Evolutionary conservation across 371 early-diverging fungal genomes (phyloP).

Genomic region (Mucor mucedo): DNA sequence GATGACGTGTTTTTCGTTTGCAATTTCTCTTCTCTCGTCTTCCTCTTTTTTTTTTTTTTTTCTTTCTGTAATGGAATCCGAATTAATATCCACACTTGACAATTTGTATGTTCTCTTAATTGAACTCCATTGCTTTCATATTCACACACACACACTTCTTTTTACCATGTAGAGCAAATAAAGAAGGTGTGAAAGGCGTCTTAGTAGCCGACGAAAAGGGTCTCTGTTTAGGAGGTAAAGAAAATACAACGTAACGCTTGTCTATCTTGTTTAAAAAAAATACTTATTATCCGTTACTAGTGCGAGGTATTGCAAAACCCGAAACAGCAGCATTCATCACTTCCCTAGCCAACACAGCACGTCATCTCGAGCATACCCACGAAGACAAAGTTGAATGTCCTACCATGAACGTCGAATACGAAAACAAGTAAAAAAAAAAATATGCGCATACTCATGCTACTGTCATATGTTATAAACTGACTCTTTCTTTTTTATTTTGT

Average conservation of each 20-base stretch:
- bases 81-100: slow-evolving; percentile 37
- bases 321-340: slow-evolving; percentile 47
- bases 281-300: slow-evolving; percentile 16
- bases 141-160: not conserved
- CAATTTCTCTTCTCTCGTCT: not conserved
- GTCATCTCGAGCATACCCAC: slow-evolving; percentile 30
- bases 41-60: not conserved
- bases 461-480: no score
- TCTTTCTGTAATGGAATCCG: slow-evolving; percentile 30
- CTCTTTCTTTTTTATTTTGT: not conserved
- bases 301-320: slow-evolving; percentile 47
- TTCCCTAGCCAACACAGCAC: slow-evolving; percentile 46
- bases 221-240: slow-evolving; percentile 50
- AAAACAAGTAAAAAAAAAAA: slow-evolving; percentile 35
- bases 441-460: no score
- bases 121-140: not conserved
- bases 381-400: slow-evolving; percentile 49
- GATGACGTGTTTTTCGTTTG: not conserved
- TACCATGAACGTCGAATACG: slow-evolving; percentile 48
- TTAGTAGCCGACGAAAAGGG: slow-evolving; percentile 50
- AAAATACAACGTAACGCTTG: not conserved
- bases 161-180: slow-evolving; percentile 31
- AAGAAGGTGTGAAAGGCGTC: slow-evolving; percentile 57
- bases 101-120: slow-evolving; percentile 23
- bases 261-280: not conserved